Base-by-base conservation (phyloP, 2,329 filamentous ascomycete species). In the Fusarium redolens region DNA sequence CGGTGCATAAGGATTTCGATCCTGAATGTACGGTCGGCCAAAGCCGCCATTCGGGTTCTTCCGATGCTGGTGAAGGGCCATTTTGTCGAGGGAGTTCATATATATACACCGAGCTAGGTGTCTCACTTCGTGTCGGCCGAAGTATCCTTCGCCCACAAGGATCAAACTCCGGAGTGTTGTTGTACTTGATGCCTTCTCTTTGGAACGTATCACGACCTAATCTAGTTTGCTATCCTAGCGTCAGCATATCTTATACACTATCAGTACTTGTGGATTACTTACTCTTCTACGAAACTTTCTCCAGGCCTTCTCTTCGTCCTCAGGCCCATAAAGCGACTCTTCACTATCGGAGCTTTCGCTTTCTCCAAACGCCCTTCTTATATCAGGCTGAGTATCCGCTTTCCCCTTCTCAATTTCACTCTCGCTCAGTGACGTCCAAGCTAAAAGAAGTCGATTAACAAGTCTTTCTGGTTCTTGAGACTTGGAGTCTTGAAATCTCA, bases 391-490 rank as follows among this genome's bases (percentile, higher is more conserved):
- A 4, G n/a, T 12, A 18, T 48, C 56, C 3, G 43, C 25, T 9
- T 30, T 22, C 2, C 57, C 43, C 14, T 57, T 54, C 18, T 70
- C 61, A 5, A 72, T 38, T 14, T 72, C 70, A 2, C 25, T 50
- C 20, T 67, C 25, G 8, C 70, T 72, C 5, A 73, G 18, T 3
- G 52, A 70, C 0, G 69, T 72, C 70, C 70, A 72, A 8, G 59
- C 41, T 8, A 72, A 8, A 9, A 72, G 65, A 1, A 72, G 22
- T 5, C 65, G 45, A 5, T 73, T 58, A 1, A 72, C 70, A 5
- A 66, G 44, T 30, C 28, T 61, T 11, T 14, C n/a, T 8, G 70
- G 69, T 4, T 72, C 69, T 7, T 45, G 40, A 0, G 40, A 15
- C 11, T 40, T 25, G 9, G n/a, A n/a, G 20, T 51, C 30, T 8